phyloP scores from a whole-genome alignment of 2,329 filamentous ascomycete genomes.

The Aspergillus sp. region DNA sequence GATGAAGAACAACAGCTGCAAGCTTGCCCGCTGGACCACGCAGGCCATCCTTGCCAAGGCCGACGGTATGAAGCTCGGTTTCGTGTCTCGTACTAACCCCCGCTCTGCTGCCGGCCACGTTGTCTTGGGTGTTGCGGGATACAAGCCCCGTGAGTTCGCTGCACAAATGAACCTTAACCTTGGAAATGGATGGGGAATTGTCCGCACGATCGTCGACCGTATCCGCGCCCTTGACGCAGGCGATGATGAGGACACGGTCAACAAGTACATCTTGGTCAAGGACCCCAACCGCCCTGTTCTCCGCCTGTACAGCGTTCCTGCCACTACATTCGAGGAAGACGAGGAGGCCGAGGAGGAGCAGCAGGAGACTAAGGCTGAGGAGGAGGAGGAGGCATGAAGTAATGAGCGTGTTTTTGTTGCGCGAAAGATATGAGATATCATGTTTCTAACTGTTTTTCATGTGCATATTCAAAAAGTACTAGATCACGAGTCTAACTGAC shows the following conservation, averaged over 20 bases:
- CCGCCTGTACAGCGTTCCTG: conserved; percentile 86
- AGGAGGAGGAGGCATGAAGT: conserved; percentile 43
- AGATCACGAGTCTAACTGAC: neutral
- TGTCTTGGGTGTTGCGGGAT: conserved; percentile 90
- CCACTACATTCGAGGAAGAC: conserved; percentile 84
- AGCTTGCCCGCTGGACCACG: conserved; percentile 95
- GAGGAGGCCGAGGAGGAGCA: conserved; percentile 64
- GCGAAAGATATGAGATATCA: conserved; percentile 19
- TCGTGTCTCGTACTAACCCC: conserved; percentile 91
- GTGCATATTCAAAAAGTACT: conserved; percentile 1
- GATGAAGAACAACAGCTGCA: conserved; percentile 99
- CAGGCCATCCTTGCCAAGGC: conserved; percentile 96
- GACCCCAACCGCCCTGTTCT: conserved; percentile 97
- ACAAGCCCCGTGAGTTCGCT: conserved; percentile 97
- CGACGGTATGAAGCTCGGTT: conserved; percentile 98
- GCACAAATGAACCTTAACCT: conserved; percentile 97
- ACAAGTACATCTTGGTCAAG: conserved; percentile 62
- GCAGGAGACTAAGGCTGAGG: conserved; percentile 56
- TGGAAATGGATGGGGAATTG: conserved; percentile 98
- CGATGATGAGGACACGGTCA: conserved; percentile 42
- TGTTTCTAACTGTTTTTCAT: conserved; percentile 1
- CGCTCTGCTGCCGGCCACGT: conserved; percentile 92
- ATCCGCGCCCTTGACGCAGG: conserved; percentile 43
- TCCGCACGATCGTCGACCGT: conserved; percentile 95
- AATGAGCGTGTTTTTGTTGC: conserved; percentile 11